Percentiles rank a stretch among this genome's conserved stretches.
phyloP scores from a whole-genome alignment of 202 grass and related monocot species.

The Digitaria exilis region DNA sequence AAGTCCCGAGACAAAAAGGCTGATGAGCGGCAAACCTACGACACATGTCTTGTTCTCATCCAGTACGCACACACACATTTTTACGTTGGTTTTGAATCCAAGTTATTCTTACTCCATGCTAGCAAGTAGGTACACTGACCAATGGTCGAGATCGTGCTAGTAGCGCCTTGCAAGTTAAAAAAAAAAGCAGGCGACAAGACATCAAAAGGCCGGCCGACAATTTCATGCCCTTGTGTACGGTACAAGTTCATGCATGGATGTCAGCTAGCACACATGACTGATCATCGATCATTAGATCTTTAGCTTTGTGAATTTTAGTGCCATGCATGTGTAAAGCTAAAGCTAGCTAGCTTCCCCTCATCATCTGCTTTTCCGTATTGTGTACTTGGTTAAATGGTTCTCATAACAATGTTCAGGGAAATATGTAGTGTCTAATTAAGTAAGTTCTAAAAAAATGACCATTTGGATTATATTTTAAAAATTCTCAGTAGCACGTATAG shows the following conservation, averaged over 20 bases:
- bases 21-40: neutral
- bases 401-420: neutral
- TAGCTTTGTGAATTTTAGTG: conserved; percentile 27
- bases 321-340: conserved; percentile 23
- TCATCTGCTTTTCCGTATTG: neutral
- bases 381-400: neutral
- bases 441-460: no score
- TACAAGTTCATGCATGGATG: conserved; percentile 7
- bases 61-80: neutral
- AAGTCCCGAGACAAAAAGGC: neutral
- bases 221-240: conserved; percentile 4
- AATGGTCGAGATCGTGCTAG: neutral
- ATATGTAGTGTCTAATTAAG: no score
- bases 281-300: neutral
- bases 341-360: neutral
- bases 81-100: neutral
- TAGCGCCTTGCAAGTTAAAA: neutral
- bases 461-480: no score
- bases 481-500: no score
- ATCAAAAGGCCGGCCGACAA: conserved; percentile 28
- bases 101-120: neutral
- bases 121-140: neutral
- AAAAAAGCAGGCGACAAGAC: conserved; percentile 16
- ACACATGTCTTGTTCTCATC: neutral
- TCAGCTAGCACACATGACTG: neutral